phyloP scores from a whole-genome alignment of 2,329 filamentous ascomycete species.

The Diaporthe nobilis region DNA sequence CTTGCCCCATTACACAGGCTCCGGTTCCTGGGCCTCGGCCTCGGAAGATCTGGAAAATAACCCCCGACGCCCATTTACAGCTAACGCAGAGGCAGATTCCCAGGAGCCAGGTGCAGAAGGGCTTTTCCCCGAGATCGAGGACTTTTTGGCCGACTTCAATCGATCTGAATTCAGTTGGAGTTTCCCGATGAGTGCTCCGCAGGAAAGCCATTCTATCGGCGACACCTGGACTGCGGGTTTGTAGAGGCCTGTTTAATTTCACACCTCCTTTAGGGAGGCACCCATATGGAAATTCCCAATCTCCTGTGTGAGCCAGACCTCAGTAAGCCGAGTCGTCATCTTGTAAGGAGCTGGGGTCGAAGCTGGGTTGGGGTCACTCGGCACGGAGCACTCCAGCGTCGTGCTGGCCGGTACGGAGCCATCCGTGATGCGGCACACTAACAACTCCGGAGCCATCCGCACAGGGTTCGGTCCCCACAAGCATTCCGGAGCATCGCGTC shows the following conservation, averaged over 20 bases:
- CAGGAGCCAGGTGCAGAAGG: background rate
- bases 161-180: constrained; percentile 17
- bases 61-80: background rate
- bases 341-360: background rate
- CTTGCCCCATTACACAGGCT: background rate
- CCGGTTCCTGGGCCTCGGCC: background rate
- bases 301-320: background rate
- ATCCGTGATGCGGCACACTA: background rate
- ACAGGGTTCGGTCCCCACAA: background rate
- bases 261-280: background rate
- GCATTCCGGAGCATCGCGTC: background rate
- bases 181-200: background rate
- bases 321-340: background rate
- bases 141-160: constrained; percentile 9
- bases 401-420: background rate
- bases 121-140: constrained; percentile 11
- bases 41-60: background rate
- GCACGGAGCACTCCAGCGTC: constrained; percentile 7
- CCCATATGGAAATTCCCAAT: background rate
- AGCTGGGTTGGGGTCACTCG: background rate
- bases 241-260: background rate
- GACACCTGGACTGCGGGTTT: background rate
- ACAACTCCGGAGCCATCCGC: background rate
- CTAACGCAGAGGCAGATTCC: background rate
- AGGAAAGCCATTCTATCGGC: background rate